phyloP scores from a whole-genome alignment of 352 stramenopile genomes.

The Pythium guiyangense region DNA sequence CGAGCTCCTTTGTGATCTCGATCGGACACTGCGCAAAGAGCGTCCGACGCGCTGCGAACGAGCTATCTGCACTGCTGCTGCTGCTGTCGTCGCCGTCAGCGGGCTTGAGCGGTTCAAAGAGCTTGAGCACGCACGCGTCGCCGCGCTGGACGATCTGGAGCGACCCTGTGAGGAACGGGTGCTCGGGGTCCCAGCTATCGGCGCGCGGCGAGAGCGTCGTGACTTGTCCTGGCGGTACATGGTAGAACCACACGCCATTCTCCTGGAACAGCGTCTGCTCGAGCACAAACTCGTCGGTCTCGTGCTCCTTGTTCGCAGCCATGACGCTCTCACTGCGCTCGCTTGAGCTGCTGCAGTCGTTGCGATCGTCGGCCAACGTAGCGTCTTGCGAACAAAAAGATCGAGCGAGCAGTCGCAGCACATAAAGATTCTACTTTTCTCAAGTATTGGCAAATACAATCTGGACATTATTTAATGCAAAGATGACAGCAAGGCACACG shows the following conservation, averaged over 20 bases:
- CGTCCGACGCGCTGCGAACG: constrained; percentile 8
- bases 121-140: constrained; percentile 65
- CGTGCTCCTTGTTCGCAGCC: background rate
- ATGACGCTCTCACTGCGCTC: background rate
- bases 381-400: background rate
- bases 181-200: constrained; percentile 77
- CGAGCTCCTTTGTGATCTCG: constrained; percentile 52
- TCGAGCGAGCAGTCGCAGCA: background rate
- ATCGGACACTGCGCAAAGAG: constrained; percentile 82
- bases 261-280: constrained; percentile 78
- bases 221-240: constrained; percentile 63
- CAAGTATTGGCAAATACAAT: too few species aligned
- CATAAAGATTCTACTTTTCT: too few species aligned
- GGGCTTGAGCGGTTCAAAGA: constrained; percentile 59
- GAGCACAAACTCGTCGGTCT: constrained; percentile 33
- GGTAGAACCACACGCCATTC: constrained; percentile 82
- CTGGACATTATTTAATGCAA: too few species aligned
- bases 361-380: background rate
- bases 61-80: background rate
- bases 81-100: background rate
- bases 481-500: too few species aligned
- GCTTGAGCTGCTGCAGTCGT: background rate
- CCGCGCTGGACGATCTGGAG: constrained; percentile 66
- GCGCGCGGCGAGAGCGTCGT: constrained; percentile 69
- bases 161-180: constrained; percentile 75